phyloP scores from a whole-genome alignment of 257 asterid genomes.

The Fraxinus quadrangulata region DNA sequence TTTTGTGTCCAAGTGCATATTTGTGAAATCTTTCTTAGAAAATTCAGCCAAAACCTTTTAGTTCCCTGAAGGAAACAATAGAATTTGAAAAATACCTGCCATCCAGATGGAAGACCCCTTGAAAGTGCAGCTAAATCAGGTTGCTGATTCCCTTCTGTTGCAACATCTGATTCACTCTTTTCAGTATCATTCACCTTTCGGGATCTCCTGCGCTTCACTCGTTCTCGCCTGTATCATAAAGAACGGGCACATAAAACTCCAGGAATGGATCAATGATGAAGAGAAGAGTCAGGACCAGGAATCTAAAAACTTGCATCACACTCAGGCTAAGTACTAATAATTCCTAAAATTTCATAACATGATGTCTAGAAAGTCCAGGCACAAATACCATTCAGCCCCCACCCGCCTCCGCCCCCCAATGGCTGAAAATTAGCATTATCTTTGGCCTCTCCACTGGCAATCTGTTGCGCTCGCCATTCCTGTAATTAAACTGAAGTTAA shows the following conservation, averaged over 20 bases:
- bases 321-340: conserved; percentile 8
- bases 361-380: conserved; percentile 20
- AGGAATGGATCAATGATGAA: neutral
- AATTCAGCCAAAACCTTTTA: neutral
- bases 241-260: conserved; percentile 20
- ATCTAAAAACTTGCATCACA: neutral
- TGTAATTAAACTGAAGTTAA: conserved; percentile 36
- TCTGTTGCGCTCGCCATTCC: conserved; percentile 90
- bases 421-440: conserved; percentile 97
- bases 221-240: conserved; percentile 75
- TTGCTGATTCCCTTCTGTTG: conserved; percentile 41
- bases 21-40: neutral
- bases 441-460: conserved; percentile 88
- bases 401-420: conserved; percentile 80
- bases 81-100: conserved; percentile 65
- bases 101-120: conserved; percentile 78
- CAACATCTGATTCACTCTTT: conserved; percentile 41
- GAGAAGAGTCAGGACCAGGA: conserved; percentile 7
- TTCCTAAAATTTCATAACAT: neutral
- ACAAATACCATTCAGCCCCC: conserved; percentile 83
- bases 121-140: conserved; percentile 64
- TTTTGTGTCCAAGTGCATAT: neutral
- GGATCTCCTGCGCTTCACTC: conserved; percentile 83
- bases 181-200: conserved; percentile 51
- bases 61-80: conserved; percentile 4